Percentiles rank a stretch among this genome's conserved stretches.
phyloP scores from a whole-genome alignment of 768 basidiomycete genomes.

The Flagelloscypha sp. region DNA sequence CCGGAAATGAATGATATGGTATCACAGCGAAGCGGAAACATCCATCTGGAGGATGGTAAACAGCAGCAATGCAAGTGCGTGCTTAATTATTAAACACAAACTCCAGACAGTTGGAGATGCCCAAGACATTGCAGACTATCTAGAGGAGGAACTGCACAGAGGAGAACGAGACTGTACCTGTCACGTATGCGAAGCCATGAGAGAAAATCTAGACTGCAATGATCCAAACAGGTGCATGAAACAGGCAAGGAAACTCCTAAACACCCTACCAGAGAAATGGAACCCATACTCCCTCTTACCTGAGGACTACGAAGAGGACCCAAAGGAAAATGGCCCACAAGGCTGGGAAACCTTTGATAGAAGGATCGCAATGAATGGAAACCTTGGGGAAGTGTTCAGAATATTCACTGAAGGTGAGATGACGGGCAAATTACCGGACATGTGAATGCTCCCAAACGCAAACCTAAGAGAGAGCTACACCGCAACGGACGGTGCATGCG shows the following conservation, averaged over 20 bases:
- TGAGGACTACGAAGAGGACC: constrained; percentile 5
- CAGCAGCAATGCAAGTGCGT: background rate
- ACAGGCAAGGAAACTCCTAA: constrained; percentile 3
- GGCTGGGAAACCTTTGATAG: constrained; percentile 3
- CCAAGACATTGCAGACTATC: background rate
- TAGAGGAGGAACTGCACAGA: background rate
- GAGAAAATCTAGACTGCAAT: constrained; percentile 1
- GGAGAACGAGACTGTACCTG: constrained; percentile 7
- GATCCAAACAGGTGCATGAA: constrained; percentile 7
- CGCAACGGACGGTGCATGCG: too few species aligned
- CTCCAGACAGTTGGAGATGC: constrained; percentile 5
- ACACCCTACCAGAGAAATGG: constrained; percentile 8
- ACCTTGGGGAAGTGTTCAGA: constrained; percentile 4
- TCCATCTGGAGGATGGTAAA: background rate
- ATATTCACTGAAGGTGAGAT: constrained; percentile 9
- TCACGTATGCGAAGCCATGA: background rate
- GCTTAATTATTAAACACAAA: constrained; percentile 4
- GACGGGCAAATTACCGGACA: too few species aligned
- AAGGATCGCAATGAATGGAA: constrained; percentile 3
- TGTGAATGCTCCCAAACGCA: too few species aligned
- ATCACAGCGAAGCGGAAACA: constrained; percentile 5
- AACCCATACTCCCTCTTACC: constrained; percentile 6
- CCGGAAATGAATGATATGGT: constrained; percentile 7
- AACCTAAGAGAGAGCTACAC: too few species aligned
- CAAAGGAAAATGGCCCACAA: background rate